Base-by-base conservation (phyloP, 371 early-diverging fungal species). In the Mucor sp. region DNA sequence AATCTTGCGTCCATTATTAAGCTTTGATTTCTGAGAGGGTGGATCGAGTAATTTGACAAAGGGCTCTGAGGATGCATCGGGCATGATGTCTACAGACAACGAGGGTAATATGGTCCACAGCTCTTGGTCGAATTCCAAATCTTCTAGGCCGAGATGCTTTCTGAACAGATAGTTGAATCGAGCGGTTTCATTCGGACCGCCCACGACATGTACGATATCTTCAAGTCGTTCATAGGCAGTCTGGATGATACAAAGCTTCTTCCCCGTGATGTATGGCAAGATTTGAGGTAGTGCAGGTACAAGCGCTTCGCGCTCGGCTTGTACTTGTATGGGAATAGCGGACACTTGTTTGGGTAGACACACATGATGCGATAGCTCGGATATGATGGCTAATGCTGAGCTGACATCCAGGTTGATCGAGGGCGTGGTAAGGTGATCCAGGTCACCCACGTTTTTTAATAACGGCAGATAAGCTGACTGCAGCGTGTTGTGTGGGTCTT, bases 341-440 rank as follows among this genome's bases (percentile, higher is more conserved):
- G 71, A 65, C 9, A 84, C 74, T 23, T 75, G 61, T 14, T 75
- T 70, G 6, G 80, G 79, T 39, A 55, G 53, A 63, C 80, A 74
- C 25, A 77, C 77, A 43, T 73, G 74, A 66, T 84, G 82, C 1
- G 79, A 68, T 58, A 85, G 71, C 50, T 85, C 82, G 19, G 87
- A 82, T 23, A 84, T 68, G 14, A 89, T 71, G 1, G 83, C 80
- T 19, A 89, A 58, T 4, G 82, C 74, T 4, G 87, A 85, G 23
- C 87, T 83, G 4, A 87, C 83, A 65, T 89, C 89, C 30, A 89
- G 60, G 56, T 87, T 86, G 0, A 89, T 39, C 0, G 67, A 70
- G 0, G 67, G 48, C 0, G 87, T 82, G 8, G 76, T 70, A 21
- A 72, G 15, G 14, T 62, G 35, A 14, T 32, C 59, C 4, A 63